Evolutionary conservation across 2,329 filamentous ascomycete genomes (phyloP), one percentile per base, ranked within the genome.

Genomic region (Aspergillus sp.): DNA sequence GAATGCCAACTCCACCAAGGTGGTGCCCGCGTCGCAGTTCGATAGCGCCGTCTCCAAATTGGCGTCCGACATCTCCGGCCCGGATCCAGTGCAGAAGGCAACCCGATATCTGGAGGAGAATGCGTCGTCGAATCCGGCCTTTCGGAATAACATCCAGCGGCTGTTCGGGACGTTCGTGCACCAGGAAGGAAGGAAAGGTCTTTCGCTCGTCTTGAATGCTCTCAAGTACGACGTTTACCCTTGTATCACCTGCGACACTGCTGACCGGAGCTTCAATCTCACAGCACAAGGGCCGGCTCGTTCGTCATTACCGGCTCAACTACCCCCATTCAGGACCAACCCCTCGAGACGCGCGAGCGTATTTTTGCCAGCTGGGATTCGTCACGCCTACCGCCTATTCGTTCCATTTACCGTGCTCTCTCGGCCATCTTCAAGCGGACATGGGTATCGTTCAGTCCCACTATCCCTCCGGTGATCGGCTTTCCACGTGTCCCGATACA

Each of bases 241-340:
- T 15, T 14, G 12, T 15, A 8, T 29, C 2, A 8, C 22, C n/a
- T 24, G 22, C 2, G 8, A 24, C 8, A 8, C 22, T 15, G 8
- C 15, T n/a, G 10, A 26, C 25, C 14, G 14, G 14, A 13, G 11
- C 8, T 15, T 15, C 3, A 8, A 15, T 5, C 16, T 3, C 26
- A 24, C 37, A 74, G 68, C 46, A 71, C 71, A 8, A 68, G 68
- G 27, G 58, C 69, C 17, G 72, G 74, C 15, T 71, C 73, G 1
- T 52, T 77, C 8, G 48, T 75, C 5, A 51, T 78, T 29, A 79
- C 75, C 2, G 74, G 75, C 8, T 71, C 68, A 24, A 58, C 65
- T 3, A 71, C 67, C 1, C 68, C 70, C 2, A 63, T 79, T 28
- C 64, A 71, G 31, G 56, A 64, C 26, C 72, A 78, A 36, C 65